Percentiles rank a stretch among this genome's conserved stretches.
Evolutionary conservation across 2,329 filamentous ascomycete genomes (phyloP).

Genomic region (Diaporthe ampelina): DNA sequence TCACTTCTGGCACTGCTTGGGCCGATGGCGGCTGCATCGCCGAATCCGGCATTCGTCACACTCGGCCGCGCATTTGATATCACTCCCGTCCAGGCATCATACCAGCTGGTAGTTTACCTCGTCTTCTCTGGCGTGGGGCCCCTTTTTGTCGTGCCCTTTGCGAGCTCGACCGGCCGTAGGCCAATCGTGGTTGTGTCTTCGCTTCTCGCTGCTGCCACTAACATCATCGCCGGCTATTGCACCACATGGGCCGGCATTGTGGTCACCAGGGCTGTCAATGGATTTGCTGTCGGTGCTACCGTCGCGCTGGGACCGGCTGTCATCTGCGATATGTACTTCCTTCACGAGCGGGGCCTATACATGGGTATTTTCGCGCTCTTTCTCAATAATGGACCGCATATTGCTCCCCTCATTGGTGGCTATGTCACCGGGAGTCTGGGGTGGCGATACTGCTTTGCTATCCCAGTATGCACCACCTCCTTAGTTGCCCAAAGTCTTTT

Average conservation of each 20-base stretch:
- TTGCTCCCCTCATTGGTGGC: constrained; percentile 17
- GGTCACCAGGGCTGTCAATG: neutral
- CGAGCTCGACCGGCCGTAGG: constrained; percentile 2
- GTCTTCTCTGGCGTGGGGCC: constrained; percentile 10
- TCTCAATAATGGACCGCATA: constrained; percentile 4
- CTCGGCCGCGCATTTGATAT: neutral
- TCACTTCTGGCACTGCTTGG: neutral
- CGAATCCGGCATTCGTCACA: constrained; percentile 3
- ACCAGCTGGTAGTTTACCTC: constrained; percentile 1
- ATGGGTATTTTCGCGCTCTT: constrained; percentile 9
- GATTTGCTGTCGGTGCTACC: neutral
- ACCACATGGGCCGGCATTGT: constrained; percentile 15
- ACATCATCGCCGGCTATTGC: constrained; percentile 15
- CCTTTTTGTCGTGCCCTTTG: constrained; percentile 9
- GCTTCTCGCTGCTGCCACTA: neutral
- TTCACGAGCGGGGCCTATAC: constrained; percentile 6
- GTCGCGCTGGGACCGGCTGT: constrained; percentile 13
- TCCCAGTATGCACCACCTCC: neutral
- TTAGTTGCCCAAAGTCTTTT: neutral
- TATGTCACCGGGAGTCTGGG: neutral
- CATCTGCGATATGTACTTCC: constrained; percentile 22
- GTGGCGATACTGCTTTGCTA: constrained; percentile 12
- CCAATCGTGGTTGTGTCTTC: neutral
- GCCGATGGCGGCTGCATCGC: neutral
- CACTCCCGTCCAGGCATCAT: constrained; percentile 9